Evolutionary conservation across 768 basidiomycete species (phyloP), one percentile per base, ranked within the genome.

Genomic region (Amanita pallidorosea): DNA sequence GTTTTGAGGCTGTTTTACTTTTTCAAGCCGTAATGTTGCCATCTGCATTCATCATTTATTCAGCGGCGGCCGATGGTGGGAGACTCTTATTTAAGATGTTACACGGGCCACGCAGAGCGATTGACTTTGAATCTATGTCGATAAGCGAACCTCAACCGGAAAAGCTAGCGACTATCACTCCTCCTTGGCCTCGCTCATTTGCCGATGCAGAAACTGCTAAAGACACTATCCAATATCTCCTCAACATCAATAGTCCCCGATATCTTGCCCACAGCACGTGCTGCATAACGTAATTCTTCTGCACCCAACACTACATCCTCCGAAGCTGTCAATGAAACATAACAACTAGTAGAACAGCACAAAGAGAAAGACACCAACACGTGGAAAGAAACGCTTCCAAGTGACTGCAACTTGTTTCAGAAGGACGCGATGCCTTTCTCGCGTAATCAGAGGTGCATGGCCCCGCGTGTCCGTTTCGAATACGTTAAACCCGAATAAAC

Each of bases 191-290:
- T 31, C 11, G 12, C 23, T 67, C 57, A 89, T 68, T 93, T 90
- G 34, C 91, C 91, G 47, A 94, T 88, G 60, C 92, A 95, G 64
- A 95, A 95, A 46, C 88, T 85, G 31, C 74, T 72, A 61, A 95
- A 95, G 22, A 95, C 75, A 17, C 77, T 77, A 52, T 91, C 89
- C 18, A 95, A 64, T 7, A 94, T 72, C 53, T 94, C 89, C 58
- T 95, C 92, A 11, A 83, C 79, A 42, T 83, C 83, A 50, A 95
- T 83, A 7, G 75, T 61, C 4, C 92, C 91, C 2, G 85, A 81
- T n/a, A 94, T 80, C 52, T 80, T 79, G 1, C 88, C 91, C n/a
- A 95, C 76, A 4, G 88, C 83, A 53, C 78, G 76, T 0, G 85
- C 82, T 2, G 90, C 92, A 60, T 92, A 90, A 22, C 92, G 80